Evolutionary conservation across 352 stramenopile species (phyloP).

Genomic region (Pythium phragmitis): DNA sequence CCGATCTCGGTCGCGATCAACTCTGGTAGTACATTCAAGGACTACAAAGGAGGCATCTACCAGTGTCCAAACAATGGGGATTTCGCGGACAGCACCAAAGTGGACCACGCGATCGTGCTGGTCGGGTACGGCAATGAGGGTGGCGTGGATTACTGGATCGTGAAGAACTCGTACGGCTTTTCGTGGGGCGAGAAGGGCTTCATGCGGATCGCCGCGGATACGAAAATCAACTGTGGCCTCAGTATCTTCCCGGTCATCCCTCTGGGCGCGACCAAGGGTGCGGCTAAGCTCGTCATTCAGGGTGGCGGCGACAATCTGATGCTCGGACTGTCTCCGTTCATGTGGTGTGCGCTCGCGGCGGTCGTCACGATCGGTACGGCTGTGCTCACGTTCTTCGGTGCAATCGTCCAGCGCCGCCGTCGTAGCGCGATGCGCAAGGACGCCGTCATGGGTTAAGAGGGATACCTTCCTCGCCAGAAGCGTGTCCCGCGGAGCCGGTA

Average conservation of each 20-base stretch:
- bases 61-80: constrained; percentile 68
- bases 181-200: constrained; percentile 76
- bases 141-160: constrained; percentile 64
- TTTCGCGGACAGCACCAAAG: constrained; percentile 53
- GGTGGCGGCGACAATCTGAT: constrained; percentile 43
- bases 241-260: constrained; percentile 75
- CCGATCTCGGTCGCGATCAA: constrained; percentile 80
- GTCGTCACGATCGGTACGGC: constrained; percentile 26
- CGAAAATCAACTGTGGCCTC: constrained; percentile 77
- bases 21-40: constrained; percentile 69
- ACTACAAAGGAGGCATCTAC: constrained; percentile 81
- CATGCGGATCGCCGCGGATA: constrained; percentile 56
- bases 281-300: constrained; percentile 46
- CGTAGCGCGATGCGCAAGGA: constrained; percentile 14
- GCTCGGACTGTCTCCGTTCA: constrained; percentile 30
- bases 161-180: constrained; percentile 83
- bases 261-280: constrained; percentile 45
- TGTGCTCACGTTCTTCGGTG: constrained; percentile 33
- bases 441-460: constrained; percentile 1
- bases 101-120: constrained; percentile 74
- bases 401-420: constrained; percentile 30
- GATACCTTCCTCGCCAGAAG: no score
- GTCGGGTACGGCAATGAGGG: constrained; percentile 62
- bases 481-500: no score
- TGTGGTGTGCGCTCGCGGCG: constrained; percentile 32